Evolutionary conservation across 495 filamentous ascomycete species (phyloP), one percentile per base, ranked within the genome.

Genomic region (Podospora didyma): DNA sequence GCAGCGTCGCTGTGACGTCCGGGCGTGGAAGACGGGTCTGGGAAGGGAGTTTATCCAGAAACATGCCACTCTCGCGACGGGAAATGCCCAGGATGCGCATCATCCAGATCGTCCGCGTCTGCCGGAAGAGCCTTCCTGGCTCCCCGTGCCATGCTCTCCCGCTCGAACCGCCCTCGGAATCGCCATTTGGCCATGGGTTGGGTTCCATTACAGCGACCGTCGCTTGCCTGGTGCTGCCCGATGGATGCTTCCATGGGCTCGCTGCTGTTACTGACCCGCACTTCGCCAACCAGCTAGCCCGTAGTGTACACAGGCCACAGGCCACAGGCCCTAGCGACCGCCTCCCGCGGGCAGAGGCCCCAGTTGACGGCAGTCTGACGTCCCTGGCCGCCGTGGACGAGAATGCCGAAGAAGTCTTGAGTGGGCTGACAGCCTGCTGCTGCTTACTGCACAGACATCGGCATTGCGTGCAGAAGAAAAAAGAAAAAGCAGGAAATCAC

Each of bases 61-160:
- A 39, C 54, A 57, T 46, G 44, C 53, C 48, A 28, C 26, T 49
- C 39, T 56, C 53, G 58, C 50, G 26, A 58, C 53, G 34, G 42
- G 26, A 58, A 51, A 46, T 20, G 41, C 53, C 46, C 9, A 16
- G 49, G 51, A 63, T 63, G 61, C 54, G 58, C 58, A 63, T 61
- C 61, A 61, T 61, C 44, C 54, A 63, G 61, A 63, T 63, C 61
- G 54, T 39, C 61, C 58, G 39, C 39, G 35, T 41, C 24, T 61
- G 54, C 59, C 59, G 59, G 59, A 57, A 61, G 54, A 35, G 20
- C 21, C 28, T 44, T 52, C 45, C 44, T 63, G 57, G 48, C 57
- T 61, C 58, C 61, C 58, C 61, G 61, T 46, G 57, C 42, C 60
- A 56, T 62, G 57, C 23, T 41, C 46, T 63, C 57, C 61, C 57